Percentiles rank a stretch among this genome's conserved stretches.
Evolutionary conservation across 768 basidiomycete species (phyloP).

Genomic region (Lyophyllum atratum): DNA sequence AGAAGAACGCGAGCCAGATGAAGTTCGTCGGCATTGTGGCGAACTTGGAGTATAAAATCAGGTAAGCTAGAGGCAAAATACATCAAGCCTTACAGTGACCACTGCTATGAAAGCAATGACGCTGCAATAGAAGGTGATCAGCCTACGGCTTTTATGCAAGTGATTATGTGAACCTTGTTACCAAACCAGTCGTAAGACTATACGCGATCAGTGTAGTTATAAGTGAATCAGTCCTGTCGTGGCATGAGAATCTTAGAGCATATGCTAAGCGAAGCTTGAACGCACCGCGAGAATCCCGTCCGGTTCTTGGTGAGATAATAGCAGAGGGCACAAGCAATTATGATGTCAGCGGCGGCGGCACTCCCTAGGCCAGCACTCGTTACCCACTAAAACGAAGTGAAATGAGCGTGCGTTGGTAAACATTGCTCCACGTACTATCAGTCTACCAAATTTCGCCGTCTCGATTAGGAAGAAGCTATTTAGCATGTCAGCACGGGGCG

Average conservation of each 20-base stretch:
- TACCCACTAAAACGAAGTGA: constrained; percentile 46
- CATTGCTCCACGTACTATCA: constrained; percentile 32
- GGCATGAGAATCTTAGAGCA: neutral
- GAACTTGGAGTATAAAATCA: constrained; percentile 30
- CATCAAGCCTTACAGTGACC: constrained; percentile 33
- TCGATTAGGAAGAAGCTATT: constrained; percentile 35
- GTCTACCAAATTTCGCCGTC: constrained; percentile 32
- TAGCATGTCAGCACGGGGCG: constrained; percentile 5
- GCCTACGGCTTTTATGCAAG: neutral
- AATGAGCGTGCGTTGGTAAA: constrained; percentile 20
- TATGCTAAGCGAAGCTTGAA: neutral
- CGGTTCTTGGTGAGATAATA: constrained; percentile 48
- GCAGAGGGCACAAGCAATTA: constrained; percentile 50
- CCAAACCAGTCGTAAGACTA: constrained; percentile 44
- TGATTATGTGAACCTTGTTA: constrained; percentile 36
- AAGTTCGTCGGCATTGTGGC: constrained; percentile 48
- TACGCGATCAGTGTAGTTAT: constrained; percentile 45
- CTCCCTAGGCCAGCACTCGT: constrained; percentile 48
- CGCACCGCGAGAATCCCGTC: constrained; percentile 46
- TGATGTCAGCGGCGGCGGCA: constrained; percentile 49
- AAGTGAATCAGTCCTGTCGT: constrained; percentile 42
- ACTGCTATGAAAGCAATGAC: constrained; percentile 43
- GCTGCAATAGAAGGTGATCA: constrained; percentile 20
- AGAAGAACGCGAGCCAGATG: constrained; percentile 52
- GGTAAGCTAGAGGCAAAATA: neutral